Evolutionary conservation across 2,329 filamentous ascomycete genomes (phyloP), one percentile per base, ranked within the genome.

Genomic region (Stachybotrys chartarum): DNA sequence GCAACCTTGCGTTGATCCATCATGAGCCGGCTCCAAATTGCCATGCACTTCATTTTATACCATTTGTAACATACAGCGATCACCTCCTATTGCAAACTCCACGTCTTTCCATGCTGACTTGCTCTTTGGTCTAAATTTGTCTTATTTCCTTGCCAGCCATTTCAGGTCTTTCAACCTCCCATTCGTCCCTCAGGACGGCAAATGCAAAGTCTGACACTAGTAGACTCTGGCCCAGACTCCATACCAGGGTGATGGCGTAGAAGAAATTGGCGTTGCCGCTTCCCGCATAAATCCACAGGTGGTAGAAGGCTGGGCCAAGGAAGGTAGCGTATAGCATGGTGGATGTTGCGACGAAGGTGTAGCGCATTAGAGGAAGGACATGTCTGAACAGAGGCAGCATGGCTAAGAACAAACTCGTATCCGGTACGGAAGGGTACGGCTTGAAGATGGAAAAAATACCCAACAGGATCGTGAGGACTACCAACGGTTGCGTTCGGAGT

Each of bases 181-280:
- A 91, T 71, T 99, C 94, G 64, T 99, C 94, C 57, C 94, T 78
- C 58, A 99, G 75, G 6, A 92, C 85, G 0, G 94, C 91, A 73
- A 95, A 97, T 2, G 96, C 78, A 54, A 91, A 79, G 68, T 99
- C 94, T 11, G 90, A 91, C 7, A 97, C 82, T 32, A 99, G 75
- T 59, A 99, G 79, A 44, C 91, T 92, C 62, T 96, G 80, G 0
- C 91, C 94, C 30, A 99, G 71, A 67, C 91, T 96, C 94, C 94
- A 99, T 0, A 99, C 94, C n/a, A 99, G 76, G 0, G 94, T 99
- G 64, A 99, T 97, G 61, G 94, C 94, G 68, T 99, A 99, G 75
- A 99, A 99, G 75, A 99, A 99, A 70, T 99, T 99, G 57, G 94
- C 94, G 66, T 99, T 99, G 31, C 94, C 94, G 55, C 91, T 96